A percentile compares a stretch with the other conserved stretches of the same genome.
Conservation (phyloP, 805 yeast genomes). For the Kluyveromyces nonfermentans region DNA sequence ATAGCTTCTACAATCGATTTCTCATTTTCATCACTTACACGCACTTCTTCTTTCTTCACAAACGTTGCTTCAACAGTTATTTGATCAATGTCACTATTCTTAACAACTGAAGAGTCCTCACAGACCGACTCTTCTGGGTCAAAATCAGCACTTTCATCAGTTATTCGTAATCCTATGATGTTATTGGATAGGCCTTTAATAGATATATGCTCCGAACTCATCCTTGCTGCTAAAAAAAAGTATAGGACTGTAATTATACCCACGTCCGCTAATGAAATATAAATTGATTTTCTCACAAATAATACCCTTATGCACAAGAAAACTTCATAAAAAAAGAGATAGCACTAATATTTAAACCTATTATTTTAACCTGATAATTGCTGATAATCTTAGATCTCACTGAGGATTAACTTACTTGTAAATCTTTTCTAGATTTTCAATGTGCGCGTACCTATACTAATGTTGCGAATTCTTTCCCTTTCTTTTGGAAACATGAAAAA, state of each 20-base stretch:
- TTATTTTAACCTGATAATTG: background rate
- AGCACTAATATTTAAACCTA: background rate
- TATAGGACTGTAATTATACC: background rate
- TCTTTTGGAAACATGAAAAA: background rate
- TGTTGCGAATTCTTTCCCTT: background rate
- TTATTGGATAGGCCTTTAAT: background rate
- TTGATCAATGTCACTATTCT: background rate
- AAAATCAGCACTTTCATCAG: conserved; percentile 21
- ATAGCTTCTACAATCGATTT: background rate
- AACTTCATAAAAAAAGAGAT: background rate
- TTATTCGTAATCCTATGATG: conserved; percentile 16
- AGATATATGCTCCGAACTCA: background rate
- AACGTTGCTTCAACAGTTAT: background rate
- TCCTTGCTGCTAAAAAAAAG: background rate
- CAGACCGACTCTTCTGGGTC: conserved; percentile 6
- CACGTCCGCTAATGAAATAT: background rate
- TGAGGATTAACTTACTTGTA: no score
- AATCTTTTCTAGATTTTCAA: background rate
- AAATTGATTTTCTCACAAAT: background rate
- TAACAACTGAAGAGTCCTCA: background rate
- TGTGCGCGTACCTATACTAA: background rate
- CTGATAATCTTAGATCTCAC: background rate
- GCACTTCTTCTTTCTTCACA: background rate
- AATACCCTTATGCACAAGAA: background rate
- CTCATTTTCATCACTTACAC: background rate